Conservation (phyloP, 2,329 filamentous ascomycete genomes). For the Alternaria panax region DNA sequence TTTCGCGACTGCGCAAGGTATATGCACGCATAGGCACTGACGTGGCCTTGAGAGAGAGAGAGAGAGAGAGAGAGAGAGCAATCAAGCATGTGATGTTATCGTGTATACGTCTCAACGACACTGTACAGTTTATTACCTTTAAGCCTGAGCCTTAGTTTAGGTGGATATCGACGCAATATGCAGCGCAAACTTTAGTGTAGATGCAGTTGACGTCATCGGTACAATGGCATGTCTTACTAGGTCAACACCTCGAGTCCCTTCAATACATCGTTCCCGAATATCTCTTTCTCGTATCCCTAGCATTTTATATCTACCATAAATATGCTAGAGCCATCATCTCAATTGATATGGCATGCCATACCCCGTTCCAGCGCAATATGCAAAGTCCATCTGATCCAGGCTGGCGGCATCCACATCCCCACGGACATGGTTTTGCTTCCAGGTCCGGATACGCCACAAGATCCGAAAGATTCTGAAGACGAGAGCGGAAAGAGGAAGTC, state of each 20-base stretch:
- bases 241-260: background rate
- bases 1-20: background rate
- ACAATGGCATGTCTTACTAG: background rate
- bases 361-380: constrained; percentile 33
- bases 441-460: constrained; percentile 52
- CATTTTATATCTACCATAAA: background rate
- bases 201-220: constrained; percentile 2
- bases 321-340: constrained; percentile 1
- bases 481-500: constrained; percentile 34
- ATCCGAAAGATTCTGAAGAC: constrained; percentile 47
- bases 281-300: background rate
- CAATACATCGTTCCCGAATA: background rate
- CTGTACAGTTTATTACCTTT: background rate
- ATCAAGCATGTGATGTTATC: background rate
- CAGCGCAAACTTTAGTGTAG: background rate
- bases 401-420: constrained; percentile 55
- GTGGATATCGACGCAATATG: background rate
- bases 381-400: constrained; percentile 46
- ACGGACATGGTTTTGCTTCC: constrained; percentile 56
- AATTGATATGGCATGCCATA: constrained; percentile 38
- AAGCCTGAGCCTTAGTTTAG: background rate
- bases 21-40: background rate
- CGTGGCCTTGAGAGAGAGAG: background rate
- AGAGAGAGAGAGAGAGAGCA: too few species aligned
- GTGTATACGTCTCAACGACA: background rate